phyloP scores from a whole-genome alignment of 495 filamentous ascomycete genomes.

The Penicillium fimorum region DNA sequence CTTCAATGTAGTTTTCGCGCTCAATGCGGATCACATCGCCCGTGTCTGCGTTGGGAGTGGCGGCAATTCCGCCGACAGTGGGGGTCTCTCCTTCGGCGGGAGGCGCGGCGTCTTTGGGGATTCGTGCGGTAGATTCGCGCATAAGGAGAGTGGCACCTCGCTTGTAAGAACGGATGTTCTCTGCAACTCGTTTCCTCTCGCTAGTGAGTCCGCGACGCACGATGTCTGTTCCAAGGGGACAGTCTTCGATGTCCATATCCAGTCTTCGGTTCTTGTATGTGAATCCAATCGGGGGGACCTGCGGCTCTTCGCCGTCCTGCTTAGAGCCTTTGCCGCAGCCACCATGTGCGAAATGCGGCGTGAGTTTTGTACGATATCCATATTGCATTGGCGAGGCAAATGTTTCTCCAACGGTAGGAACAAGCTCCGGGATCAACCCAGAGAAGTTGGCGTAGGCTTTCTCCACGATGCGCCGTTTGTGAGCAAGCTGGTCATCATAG shows the following conservation, averaged over 20 bases:
- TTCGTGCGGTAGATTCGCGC: constrained; percentile 77
- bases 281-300: constrained; percentile 85
- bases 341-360: constrained; percentile 80
- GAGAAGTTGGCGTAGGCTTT: constrained; percentile 94
- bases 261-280: constrained; percentile 68
- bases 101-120: constrained; percentile 47
- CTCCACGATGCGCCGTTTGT: constrained; percentile 83
- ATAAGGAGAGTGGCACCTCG: constrained; percentile 85
- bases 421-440: constrained; percentile 65
- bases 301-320: constrained; percentile 36
- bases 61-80: constrained; percentile 15
- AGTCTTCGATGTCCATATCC: constrained; percentile 94
- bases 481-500: constrained; percentile 78
- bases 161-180: constrained; percentile 68
- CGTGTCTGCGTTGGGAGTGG: constrained; percentile 27
- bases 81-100: constrained; percentile 13
- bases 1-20: constrained; percentile 57
- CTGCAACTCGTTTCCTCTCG: constrained; percentile 67
- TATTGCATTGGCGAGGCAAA: constrained; percentile 89
- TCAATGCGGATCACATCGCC: constrained; percentile 38
- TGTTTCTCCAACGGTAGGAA: constrained; percentile 77
- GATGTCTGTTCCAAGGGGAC: constrained; percentile 86
- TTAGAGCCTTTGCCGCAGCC: constrained; percentile 37
- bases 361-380: constrained; percentile 92
- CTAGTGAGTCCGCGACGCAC: constrained; percentile 71